phyloP scores from a whole-genome alignment of 2,329 filamentous ascomycete species.

The Arthrinium phaeospermum region DNA sequence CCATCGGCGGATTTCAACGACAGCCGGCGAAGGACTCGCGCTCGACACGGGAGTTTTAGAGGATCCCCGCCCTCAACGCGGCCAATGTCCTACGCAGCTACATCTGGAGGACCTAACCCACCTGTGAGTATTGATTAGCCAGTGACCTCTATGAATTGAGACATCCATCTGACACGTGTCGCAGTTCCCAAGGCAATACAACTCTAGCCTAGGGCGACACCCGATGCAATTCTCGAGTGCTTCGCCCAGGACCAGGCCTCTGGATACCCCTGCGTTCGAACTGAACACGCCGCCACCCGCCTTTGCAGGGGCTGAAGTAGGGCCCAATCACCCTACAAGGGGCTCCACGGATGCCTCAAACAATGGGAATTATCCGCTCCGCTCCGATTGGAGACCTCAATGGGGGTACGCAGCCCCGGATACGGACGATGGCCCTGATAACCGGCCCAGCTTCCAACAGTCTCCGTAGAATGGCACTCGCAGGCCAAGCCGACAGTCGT shows the following conservation, averaged over 20 bases:
- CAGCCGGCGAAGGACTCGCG: constrained; percentile 37
- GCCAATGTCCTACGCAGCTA: constrained; percentile 26
- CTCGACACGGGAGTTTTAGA: constrained; percentile 35
- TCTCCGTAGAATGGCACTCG: not conserved
- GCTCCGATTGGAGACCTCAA: not conserved
- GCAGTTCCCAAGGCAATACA: constrained; percentile 15
- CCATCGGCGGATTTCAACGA: constrained; percentile 36
- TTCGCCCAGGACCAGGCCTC: not conserved
- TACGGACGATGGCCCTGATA: not conserved
- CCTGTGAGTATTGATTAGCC: not conserved
- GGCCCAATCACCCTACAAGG: not conserved
- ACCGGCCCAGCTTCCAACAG: not conserved
- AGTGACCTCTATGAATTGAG: not conserved
- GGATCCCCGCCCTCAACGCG: constrained; percentile 32
- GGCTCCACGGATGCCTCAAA: not conserved
- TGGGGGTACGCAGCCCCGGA: not conserved
- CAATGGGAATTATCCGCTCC: not conserved
- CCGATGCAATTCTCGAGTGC: not conserved
- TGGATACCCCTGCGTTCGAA: not conserved
- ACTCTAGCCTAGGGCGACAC: constrained; percentile 11
- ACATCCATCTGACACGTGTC: not conserved
- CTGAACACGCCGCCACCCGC: not conserved
- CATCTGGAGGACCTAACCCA: constrained; percentile 5
- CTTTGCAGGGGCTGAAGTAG: not conserved
- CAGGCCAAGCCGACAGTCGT: not conserved